These are phyloP conservation scores for Ganoderma leucocontextum DNA, from an alignment of 1,284 basidiomycete species.

Conservation along the genomic window DNA sequence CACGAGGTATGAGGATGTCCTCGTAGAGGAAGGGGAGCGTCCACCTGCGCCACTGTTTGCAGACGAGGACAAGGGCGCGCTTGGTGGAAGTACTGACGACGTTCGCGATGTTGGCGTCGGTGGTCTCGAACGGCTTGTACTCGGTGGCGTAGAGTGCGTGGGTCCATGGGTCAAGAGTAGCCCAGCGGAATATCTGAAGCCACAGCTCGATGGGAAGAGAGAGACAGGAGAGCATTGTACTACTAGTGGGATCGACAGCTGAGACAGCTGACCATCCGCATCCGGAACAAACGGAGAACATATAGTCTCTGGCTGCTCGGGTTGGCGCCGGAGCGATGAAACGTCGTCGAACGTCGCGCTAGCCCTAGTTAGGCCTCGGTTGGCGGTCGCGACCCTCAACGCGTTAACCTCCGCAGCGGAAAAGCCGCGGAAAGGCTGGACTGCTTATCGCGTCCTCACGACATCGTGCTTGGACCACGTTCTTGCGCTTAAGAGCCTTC, in stretches of 20 bases:
- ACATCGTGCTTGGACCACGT: not conserved
- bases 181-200: conserved; percentile 43
- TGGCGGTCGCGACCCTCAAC: not conserved
- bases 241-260: not conserved
- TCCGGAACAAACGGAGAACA: conserved; percentile 8
- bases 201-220: conserved; percentile 41
- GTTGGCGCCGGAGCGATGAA: not conserved
- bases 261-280: not conserved
- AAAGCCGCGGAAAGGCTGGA: not conserved
- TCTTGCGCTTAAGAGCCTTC: not conserved
- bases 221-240: conserved; percentile 8
- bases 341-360: not conserved
- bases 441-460: not conserved
- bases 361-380: conserved; percentile 1
- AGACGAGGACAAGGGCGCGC: conserved; percentile 58
- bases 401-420: not conserved
- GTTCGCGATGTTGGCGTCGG: conserved; percentile 11
- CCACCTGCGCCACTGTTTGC: conserved; percentile 60
- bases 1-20: conserved; percentile 54
- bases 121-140: conserved; percentile 40
- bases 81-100: conserved; percentile 40
- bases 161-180: conserved; percentile 36
- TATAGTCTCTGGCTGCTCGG: not conserved
- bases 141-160: conserved; percentile 32
- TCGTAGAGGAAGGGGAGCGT: conserved; percentile 57